Evolutionary conservation across 805 yeast genomes (phyloP).

Genomic region (Sungouiella blattae): DNA sequence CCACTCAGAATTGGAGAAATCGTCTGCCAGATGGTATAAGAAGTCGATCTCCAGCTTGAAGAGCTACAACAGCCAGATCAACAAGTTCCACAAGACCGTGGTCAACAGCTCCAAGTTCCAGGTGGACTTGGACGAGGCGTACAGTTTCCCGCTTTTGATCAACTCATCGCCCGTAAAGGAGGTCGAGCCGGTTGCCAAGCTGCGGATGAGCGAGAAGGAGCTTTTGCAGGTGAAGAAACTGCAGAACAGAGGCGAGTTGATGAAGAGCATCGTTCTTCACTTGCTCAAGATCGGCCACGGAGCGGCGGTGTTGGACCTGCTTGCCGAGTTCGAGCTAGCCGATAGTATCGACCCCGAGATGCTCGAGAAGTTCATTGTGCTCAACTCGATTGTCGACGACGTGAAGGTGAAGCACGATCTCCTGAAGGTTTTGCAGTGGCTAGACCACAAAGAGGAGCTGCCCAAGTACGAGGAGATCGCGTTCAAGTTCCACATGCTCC

Average conservation of each 20-base stretch:
- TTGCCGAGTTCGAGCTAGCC: constrained; percentile 19
- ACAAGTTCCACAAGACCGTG: constrained; percentile 32
- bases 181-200: neutral
- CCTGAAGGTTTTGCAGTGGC: constrained; percentile 31
- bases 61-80: constrained; percentile 31
- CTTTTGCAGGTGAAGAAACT: constrained; percentile 6
- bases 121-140: constrained; percentile 39
- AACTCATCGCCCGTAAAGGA: constrained; percentile 2
- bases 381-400: constrained; percentile 33
- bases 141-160: constrained; percentile 34
- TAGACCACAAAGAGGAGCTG: constrained; percentile 18
- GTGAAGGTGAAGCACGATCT: constrained; percentile 31
- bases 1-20: constrained; percentile 11
- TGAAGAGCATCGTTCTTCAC: constrained; percentile 37
- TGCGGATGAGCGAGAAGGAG: too few species aligned
- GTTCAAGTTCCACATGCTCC: constrained; percentile 40
- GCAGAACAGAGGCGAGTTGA: constrained; percentile 28
- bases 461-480: constrained; percentile 23
- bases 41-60: constrained; percentile 30
- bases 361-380: constrained; percentile 24
- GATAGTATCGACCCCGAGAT: constrained; percentile 20
- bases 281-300: constrained; percentile 39
- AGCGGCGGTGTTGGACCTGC: constrained; percentile 29
- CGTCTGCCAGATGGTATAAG: constrained; percentile 33
- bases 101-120: constrained; percentile 24